Evolutionary conservation across 2,329 filamentous ascomycete genomes (phyloP).

Genomic region (Penicillium digitatum): DNA sequence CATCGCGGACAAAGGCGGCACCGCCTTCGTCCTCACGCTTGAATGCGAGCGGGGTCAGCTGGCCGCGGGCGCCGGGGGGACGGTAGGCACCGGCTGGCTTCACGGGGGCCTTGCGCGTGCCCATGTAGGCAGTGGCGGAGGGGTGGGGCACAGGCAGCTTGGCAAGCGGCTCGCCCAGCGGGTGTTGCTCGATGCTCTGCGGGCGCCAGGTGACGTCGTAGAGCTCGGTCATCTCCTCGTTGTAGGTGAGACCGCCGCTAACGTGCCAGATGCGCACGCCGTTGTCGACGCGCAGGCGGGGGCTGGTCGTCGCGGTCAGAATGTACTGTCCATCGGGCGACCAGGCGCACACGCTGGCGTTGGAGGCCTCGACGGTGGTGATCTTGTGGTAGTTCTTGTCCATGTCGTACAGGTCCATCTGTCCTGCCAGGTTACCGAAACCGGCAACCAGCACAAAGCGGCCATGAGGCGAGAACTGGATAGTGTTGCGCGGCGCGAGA

Average conservation of each 20-base stretch:
- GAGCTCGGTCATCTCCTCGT: slow-evolving; percentile 88
- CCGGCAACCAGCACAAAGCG: slow-evolving; percentile 91
- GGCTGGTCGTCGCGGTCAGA: slow-evolving; percentile 95
- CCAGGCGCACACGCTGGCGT: slow-evolving; percentile 95
- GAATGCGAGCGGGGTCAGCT: slow-evolving; percentile 85
- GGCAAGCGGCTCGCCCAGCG: slow-evolving; percentile 66
- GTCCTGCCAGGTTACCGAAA: slow-evolving; percentile 93
- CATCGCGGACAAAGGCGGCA: slow-evolving; percentile 79
- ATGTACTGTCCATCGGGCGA: slow-evolving; percentile 94
- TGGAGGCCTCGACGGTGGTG: slow-evolving; percentile 89
- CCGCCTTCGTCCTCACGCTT: slow-evolving; percentile 97
- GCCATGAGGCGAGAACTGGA: slow-evolving; percentile 88
- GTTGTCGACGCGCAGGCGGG: slow-evolving; percentile 92
- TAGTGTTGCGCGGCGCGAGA: slow-evolving; percentile 86
- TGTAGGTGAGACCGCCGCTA: slow-evolving; percentile 83
- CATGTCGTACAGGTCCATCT: slow-evolving; percentile 96
- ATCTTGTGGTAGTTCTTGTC: slow-evolving; percentile 92
- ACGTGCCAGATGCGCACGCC: slow-evolving; percentile 95
- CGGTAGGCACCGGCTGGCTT: slow-evolving; percentile 97
- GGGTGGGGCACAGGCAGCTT: slow-evolving; percentile 73
- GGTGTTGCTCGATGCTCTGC: slow-evolving; percentile 58
- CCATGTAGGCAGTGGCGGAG: slow-evolving; percentile 77
- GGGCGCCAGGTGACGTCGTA: slow-evolving; percentile 91
- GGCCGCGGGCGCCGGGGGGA: slow-evolving; percentile 86
- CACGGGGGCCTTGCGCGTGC: slow-evolving; percentile 85